These are phyloP conservation scores for Nephelium lappaceum DNA, from an alignment of 345 rosid genomes.

Conservation along the genomic window DNA sequence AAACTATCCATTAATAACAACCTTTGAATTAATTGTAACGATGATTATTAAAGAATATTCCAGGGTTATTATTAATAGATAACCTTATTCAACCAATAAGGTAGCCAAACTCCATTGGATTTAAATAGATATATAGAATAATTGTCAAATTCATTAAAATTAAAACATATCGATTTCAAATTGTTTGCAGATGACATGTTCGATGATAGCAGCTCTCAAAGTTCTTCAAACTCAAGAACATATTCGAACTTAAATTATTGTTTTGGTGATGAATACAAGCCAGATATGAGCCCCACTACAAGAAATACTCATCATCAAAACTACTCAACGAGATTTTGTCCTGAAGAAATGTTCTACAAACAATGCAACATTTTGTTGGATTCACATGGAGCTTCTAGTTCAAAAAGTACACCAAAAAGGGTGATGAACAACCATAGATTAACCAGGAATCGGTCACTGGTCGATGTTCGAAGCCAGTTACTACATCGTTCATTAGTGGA, in stretches of 20 bases:
- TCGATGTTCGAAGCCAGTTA: slow-evolving; percentile 63
- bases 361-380: slow-evolving; percentile 40
- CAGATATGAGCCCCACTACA: slow-evolving; percentile 31
- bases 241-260: slow-evolving; percentile 58
- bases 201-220: slow-evolving; percentile 68
- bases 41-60: too few relatives aligned
- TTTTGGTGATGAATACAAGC: slow-evolving; percentile 46
- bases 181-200: slow-evolving; percentile 60
- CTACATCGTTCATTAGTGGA: slow-evolving; percentile 60
- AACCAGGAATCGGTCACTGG: slow-evolving; percentile 66
- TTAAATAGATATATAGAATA: background rate
- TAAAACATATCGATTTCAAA: background rate
- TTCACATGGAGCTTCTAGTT: slow-evolving; percentile 40
- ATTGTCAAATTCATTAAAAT: background rate
- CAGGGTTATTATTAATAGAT: too few relatives aligned
- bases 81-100: too few relatives aligned
- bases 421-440: slow-evolving; percentile 37
- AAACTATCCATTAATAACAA: too few relatives aligned
- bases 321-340: slow-evolving; percentile 57
- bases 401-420: slow-evolving; percentile 33
- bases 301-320: slow-evolving; percentile 24
- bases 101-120: too few relatives aligned
- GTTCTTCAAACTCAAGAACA: slow-evolving; percentile 65
- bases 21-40: too few relatives aligned
- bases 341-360: slow-evolving; percentile 42